phyloP scores from a whole-genome alignment of 202 grass and related monocot genomes.

The Cymbopogon flexuosus region DNA sequence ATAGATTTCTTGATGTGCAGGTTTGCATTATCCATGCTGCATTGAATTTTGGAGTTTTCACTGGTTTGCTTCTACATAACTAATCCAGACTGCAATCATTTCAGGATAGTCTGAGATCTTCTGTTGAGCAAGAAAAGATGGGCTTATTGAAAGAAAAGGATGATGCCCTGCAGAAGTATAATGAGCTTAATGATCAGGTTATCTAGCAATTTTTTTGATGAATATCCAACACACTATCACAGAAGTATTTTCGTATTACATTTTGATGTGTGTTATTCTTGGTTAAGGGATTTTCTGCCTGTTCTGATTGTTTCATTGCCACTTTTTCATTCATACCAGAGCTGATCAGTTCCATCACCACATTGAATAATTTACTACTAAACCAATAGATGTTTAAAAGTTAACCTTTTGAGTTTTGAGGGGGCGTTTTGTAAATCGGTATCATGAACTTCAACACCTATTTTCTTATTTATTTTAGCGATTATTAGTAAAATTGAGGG shows the following conservation, averaged over 20 bases:
- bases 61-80: background rate
- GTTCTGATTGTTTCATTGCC: background rate
- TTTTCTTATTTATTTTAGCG: too few relatives aligned
- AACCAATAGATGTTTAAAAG: too few relatives aligned
- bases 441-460: too few relatives aligned
- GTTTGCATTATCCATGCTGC: background rate
- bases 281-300: background rate
- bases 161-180: slow-evolving; percentile 67
- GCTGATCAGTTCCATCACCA: background rate
- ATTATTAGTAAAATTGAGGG: too few relatives aligned
- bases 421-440: too few relatives aligned
- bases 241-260: background rate
- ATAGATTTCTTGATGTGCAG: background rate
- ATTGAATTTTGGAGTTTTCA: background rate
- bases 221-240: background rate
- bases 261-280: background rate
- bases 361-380: background rate
- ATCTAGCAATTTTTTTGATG: background rate
- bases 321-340: background rate
- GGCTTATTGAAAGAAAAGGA: slow-evolving; percentile 58
- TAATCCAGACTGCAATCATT: slow-evolving; percentile 17
- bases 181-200: slow-evolving; percentile 93
- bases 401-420: too few relatives aligned
- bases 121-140: slow-evolving; percentile 71
- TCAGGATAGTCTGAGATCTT: slow-evolving; percentile 67